Percentiles rank a stretch among this genome's conserved stretches.
Conservation (phyloP, 176 grass and related monocot species). For the Oryza glumipatula region DNA sequence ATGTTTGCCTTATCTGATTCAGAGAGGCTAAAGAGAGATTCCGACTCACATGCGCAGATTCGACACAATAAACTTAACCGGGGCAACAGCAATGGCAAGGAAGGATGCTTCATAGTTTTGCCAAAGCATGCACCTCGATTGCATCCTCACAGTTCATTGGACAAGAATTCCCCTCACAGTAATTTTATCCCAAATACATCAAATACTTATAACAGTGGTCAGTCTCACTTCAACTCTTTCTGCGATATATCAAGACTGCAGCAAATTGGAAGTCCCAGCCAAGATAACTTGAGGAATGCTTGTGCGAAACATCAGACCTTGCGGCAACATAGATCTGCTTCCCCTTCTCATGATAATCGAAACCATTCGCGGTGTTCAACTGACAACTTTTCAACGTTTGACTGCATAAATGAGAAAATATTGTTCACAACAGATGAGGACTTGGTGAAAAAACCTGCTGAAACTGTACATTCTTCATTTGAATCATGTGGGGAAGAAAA, state of each 20-base stretch:
- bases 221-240: conserved; percentile 40
- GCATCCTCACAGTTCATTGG: conserved; percentile 24
- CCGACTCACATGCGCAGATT: conserved; percentile 6
- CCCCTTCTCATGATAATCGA: conserved; percentile 32
- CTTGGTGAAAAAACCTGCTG: conserved; percentile 26
- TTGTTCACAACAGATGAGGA: conserved; percentile 47
- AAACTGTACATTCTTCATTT: conserved; percentile 17
- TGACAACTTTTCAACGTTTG: conserved; percentile 48
- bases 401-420: conserved; percentile 41
- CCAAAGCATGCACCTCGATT: conserved; percentile 49
- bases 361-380: conserved; percentile 11
- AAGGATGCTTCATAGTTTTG: conserved; percentile 61
- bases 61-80: conserved; percentile 19
- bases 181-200: conserved; percentile 29
- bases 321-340: conserved; percentile 21
- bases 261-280: conserved; percentile 15
- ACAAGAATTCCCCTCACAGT: conserved; percentile 31
- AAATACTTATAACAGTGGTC: conserved; percentile 21
- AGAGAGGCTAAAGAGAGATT: conserved; percentile 49
- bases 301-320: conserved; percentile 9
- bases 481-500: conserved; percentile 40
- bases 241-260: conserved; percentile 39
- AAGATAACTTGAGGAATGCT: conserved; percentile 35
- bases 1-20: conserved; percentile 75
- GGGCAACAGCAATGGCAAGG: conserved; percentile 31